These are phyloP conservation scores for Mycena leptocephala DNA, from an alignment of 768 basidiomycete genomes.

Conservation along the genomic window DNA sequence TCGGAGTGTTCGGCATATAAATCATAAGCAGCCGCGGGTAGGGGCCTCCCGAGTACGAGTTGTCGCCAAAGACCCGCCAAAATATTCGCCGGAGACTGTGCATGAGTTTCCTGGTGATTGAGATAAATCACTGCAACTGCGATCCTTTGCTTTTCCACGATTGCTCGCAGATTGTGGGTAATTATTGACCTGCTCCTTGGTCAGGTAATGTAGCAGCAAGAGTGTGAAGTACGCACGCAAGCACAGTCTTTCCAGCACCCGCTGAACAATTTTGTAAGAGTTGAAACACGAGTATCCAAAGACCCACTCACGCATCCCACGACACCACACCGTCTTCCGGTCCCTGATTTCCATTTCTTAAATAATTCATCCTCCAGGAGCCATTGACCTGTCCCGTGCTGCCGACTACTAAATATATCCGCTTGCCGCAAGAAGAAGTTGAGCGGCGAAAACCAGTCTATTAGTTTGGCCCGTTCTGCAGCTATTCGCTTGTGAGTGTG, in stretches of 20 bases:
- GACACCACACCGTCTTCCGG: no score
- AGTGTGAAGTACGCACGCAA: background rate
- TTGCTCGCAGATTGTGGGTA: background rate
- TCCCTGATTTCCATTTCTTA: no score
- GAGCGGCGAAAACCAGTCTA: no score
- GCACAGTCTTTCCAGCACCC: background rate
- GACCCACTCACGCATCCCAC: no score
- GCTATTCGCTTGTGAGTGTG: no score
- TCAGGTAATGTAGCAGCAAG: no score
- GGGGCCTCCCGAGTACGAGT: background rate
- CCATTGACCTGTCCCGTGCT: no score
- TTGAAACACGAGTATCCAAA: no score
- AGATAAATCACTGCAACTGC: background rate
- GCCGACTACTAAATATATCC: no score
- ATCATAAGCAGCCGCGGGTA: background rate
- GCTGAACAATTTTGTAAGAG: background rate
- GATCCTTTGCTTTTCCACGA: background rate
- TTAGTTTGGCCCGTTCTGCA: no score
- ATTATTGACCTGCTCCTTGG: background rate
- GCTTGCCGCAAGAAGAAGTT: no score
- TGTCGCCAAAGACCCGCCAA: background rate
- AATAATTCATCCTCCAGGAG: no score
- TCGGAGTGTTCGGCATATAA: background rate
- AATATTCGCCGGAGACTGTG: background rate
- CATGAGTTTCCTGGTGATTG: background rate